Evolutionary conservation across 2,329 filamentous ascomycete species (phyloP), one percentile per base, ranked within the genome.

Genomic region (Aspergillus amoenus): DNA sequence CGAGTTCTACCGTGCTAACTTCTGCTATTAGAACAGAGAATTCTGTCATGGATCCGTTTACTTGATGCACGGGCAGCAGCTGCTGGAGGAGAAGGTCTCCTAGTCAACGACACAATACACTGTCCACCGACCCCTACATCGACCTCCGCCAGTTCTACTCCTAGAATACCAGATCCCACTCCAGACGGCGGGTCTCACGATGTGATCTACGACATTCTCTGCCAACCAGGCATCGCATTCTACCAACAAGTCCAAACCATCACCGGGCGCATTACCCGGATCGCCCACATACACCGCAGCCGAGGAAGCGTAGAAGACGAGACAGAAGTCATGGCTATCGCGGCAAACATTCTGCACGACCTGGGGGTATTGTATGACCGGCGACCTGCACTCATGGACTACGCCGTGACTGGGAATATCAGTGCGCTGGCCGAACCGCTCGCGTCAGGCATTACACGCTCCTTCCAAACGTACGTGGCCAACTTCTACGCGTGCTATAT

Each of bases 401-500:
- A 34, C 5, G 45, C 45, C 1, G 45, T 32, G 5, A 17, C 27
- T 27, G 45, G 45, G 24, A 32, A 32, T 17, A 37, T 48, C 45
- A 27, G 24, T 11, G 45, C 27, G n/a, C 45, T 48, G 24, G 45
- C 45, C 5, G 45, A 17, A 37, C 45, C 45, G 22, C 45, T 48
- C 0, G 45, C 45, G 32, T 48, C 45, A 15, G 45, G 22, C 2
- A 37, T 48, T 27, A 30, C 13, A 12, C 45, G 45, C 22, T 48
- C 45, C 5, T 48, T 48, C 24, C 45, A 48, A 8, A 48, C 45
- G 11, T 48, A 48, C 45, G 18, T 48, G 7, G 45, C 45, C 9
- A 48, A 48, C 45, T 48, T 48, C 45, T 48, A 48, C 27, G 45
- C 45, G 27, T 48, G 45, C 15, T 48, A 48, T n/a, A 32, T 48